Evolutionary conservation across 805 yeast species (phyloP), one percentile per base, ranked within the genome.

Genomic region (Candida broadrunensis): DNA sequence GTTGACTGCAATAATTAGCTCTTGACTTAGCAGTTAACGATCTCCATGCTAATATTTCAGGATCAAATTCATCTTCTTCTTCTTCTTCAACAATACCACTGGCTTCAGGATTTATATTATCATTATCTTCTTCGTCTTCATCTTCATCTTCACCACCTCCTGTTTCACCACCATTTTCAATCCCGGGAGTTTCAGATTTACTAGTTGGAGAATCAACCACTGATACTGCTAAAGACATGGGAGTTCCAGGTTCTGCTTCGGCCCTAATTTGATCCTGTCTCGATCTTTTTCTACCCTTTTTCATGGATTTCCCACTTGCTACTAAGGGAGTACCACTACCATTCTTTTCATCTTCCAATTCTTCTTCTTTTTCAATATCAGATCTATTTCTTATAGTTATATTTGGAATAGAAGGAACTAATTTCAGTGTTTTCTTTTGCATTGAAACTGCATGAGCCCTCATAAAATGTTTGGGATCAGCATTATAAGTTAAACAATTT

Each of bases 401-500:
- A 53, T 93, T 95, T 0, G 99, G 99, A 30, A 93, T 91, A 45
- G 88, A 67, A 0, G 96, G 96, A 5, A 80, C 75, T 38, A 93
- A 70, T 35, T 81, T 73, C 38, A 80, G 58, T 0, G 98, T 81
- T 56, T 86, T 88, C 63, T 88, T 88, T 52, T 89, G 95, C 99
- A 93, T 95, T 2, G 97, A 97, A 36, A 86, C 63, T 0, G 99
- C 99, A 65, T 93, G 97, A 0, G 81, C 86, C 36, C 99, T 72
- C 34, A 93, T 60, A 50, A 86, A 91, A 61, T 93, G 98, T 44
- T 82, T 83, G 2, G 99, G 98, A 54, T 93, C 98, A 0, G 97
- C 84, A 60, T 93, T 93, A 60, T 88, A 93, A 1, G 90, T 80
- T 43, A 95, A 66, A 60, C 99, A 93, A 61, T 93, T 93, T 46